A percentile compares a stretch with the other conserved stretches of the same genome.
Evolutionary conservation across 106 monocot genomes (phyloP).

Genomic region (Allium cepa): DNA sequence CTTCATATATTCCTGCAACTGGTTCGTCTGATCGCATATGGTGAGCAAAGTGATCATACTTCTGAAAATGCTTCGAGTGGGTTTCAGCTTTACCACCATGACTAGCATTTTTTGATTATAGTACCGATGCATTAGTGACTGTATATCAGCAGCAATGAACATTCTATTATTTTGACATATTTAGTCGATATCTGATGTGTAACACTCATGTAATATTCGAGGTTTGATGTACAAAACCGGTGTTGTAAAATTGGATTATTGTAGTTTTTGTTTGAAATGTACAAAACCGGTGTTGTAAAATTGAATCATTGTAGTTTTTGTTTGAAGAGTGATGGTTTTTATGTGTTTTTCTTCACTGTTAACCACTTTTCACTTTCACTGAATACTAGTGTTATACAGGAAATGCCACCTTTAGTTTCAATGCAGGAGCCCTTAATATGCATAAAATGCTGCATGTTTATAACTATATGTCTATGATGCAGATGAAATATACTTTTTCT

Average conservation of each 20-base stretch:
- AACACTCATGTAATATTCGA: neutral
- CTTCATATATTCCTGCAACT: conserved; percentile 42
- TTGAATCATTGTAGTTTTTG: neutral
- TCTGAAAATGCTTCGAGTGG: conserved; percentile 39
- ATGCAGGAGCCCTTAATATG: no score
- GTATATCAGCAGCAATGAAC: neutral
- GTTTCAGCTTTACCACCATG: conserved; percentile 33
- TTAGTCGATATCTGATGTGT: conserved; percentile 3
- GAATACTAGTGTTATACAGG: no score
- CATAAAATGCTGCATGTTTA: no score
- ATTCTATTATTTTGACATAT: conserved; percentile 3
- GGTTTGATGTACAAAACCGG: no score
- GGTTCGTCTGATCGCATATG: conserved; percentile 16
- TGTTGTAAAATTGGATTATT: neutral
- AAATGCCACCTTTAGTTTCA: no score
- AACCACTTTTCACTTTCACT: no score
- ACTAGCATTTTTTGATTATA: conserved; percentile 24
- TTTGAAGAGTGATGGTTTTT: neutral
- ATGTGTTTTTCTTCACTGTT: neutral
- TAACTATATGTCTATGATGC: no score
- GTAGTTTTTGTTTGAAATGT: neutral
- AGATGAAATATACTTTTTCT: no score
- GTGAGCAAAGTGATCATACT: conserved; percentile 4
- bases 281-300: neutral
- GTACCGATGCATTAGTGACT: neutral